Evolutionary conservation across 371 early-diverging fungal species (phyloP).

Genomic region (Syncephalastrum monosporum): DNA sequence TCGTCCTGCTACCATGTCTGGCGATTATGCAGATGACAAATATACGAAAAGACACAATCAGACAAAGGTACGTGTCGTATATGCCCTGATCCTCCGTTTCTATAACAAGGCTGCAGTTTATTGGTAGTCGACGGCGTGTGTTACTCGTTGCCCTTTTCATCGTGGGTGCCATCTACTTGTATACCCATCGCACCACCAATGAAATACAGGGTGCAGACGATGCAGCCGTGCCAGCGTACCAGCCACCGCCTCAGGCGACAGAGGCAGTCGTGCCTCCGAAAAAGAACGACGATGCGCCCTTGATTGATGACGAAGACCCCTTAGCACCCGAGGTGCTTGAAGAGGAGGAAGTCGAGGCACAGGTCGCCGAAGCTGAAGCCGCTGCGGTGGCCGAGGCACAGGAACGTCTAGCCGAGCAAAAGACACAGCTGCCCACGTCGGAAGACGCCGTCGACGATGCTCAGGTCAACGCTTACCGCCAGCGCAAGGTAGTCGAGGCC

Average conservation of each 20-base stretch:
- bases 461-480: constrained; percentile 31
- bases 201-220: not conserved
- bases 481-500: constrained; percentile 50
- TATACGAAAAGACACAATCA: constrained; percentile 29
- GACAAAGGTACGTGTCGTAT: constrained; percentile 9
- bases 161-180: not conserved
- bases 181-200: not conserved
- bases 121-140: constrained; percentile 5
- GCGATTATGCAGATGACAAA: constrained; percentile 24
- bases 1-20: constrained; percentile 25
- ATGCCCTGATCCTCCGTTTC: not conserved
- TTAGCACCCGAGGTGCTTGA: not conserved
- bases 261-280: not conserved
- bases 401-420: constrained; percentile 11
- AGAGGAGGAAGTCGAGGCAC: constrained; percentile 4
- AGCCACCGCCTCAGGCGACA: not conserved
- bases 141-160: constrained; percentile 1
- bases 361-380: not conserved
- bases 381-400: constrained; percentile 2
- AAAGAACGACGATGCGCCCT: not conserved
- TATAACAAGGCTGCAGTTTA: constrained; percentile 5
- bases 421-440: constrained; percentile 23
- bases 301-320: no score
- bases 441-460: constrained; percentile 14
- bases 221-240: no score